Percentiles rank a stretch among this genome's conserved stretches.
Evolutionary conservation across 2,329 filamentous ascomycete genomes (phyloP).

Genomic region (Endocalyx cinctus): DNA sequence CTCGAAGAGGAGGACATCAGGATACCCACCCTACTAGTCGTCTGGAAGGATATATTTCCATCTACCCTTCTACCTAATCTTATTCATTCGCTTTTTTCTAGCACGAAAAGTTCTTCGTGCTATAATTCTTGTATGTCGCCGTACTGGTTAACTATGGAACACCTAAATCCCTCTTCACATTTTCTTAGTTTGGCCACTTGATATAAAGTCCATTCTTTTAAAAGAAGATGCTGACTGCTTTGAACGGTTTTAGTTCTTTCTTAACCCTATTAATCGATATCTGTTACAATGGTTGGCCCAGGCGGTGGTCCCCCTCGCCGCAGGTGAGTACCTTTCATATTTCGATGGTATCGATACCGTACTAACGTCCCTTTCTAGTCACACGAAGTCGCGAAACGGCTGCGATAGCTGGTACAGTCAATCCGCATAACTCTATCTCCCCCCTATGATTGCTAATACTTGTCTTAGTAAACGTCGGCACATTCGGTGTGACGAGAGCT

Average conservation of each 20-base stretch:
- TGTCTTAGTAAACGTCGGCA: slow-evolving; percentile 73
- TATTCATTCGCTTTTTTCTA: slow-evolving; percentile 24
- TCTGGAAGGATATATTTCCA: slow-evolving; percentile 20
- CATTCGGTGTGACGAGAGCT: slow-evolving; percentile 96
- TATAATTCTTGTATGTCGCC: slow-evolving; percentile 25
- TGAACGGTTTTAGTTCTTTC: slow-evolving; percentile 31
- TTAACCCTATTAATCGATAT: slow-evolving; percentile 26
- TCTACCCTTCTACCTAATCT: slow-evolving; percentile 15
- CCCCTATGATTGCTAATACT: slow-evolving; percentile 10
- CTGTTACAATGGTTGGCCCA: slow-evolving; percentile 75
- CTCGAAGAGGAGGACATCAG: too few relatives aligned
- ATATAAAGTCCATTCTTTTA: too few relatives aligned
- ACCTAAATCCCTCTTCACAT: too few relatives aligned
- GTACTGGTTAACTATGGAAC: too few relatives aligned
- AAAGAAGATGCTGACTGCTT: slow-evolving; percentile 10
- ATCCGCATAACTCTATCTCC: neutral
- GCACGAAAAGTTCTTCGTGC: slow-evolving; percentile 21
- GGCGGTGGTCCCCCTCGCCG: slow-evolving; percentile 85
- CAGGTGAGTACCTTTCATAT: slow-evolving; percentile 41
- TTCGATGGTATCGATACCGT: slow-evolving; percentile 2
- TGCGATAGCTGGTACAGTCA: slow-evolving; percentile 77
- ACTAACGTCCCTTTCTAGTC: slow-evolving; percentile 51
- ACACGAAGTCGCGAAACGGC: slow-evolving; percentile 98
- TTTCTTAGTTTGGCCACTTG: too few relatives aligned
- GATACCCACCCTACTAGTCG: slow-evolving; percentile 12